phyloP scores from a whole-genome alignment of 805 yeast species.

The Cyberlindnera galapagoensis region DNA sequence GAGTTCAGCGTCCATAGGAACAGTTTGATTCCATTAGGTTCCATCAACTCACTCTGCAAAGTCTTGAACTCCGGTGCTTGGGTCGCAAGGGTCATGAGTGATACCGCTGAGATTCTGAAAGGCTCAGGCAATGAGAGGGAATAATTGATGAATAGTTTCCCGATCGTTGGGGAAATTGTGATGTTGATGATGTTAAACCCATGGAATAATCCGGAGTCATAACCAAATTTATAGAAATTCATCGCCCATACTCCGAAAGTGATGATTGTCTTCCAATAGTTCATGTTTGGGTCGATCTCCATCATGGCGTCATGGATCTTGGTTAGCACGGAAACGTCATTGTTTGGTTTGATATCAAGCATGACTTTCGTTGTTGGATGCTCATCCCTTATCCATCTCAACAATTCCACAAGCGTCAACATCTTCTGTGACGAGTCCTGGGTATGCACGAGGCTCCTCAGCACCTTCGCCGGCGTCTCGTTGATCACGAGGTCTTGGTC shows the following conservation, averaged over 20 bases:
- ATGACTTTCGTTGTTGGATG: constrained; percentile 27
- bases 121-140: constrained; percentile 30
- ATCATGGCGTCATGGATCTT: constrained; percentile 32
- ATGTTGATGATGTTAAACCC: constrained; percentile 31
- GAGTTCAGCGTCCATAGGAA: constrained; percentile 51
- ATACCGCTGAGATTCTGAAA: constrained; percentile 51
- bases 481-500: constrained; percentile 31
- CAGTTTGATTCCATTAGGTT: constrained; percentile 28
- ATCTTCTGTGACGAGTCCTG: constrained; percentile 30
- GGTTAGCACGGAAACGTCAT: constrained; percentile 35
- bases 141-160: constrained; percentile 29
- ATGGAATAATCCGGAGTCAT: constrained; percentile 30
- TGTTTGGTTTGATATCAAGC: constrained; percentile 46
- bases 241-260: constrained; percentile 50
- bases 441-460: constrained; percentile 30
- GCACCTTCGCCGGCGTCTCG: constrained; percentile 28
- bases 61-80: constrained; percentile 34
- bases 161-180: constrained; percentile 28
- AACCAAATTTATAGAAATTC: constrained; percentile 38
- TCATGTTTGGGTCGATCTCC: constrained; percentile 31
- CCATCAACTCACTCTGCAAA: constrained; percentile 24
- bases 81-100: constrained; percentile 39
- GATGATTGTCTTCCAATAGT: constrained; percentile 38
- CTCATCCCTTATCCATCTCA: constrained; percentile 28
- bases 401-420: constrained; percentile 35